Base-by-base conservation (phyloP, 2,329 filamentous ascomycete species). In the Cladosporium sp. region DNA sequence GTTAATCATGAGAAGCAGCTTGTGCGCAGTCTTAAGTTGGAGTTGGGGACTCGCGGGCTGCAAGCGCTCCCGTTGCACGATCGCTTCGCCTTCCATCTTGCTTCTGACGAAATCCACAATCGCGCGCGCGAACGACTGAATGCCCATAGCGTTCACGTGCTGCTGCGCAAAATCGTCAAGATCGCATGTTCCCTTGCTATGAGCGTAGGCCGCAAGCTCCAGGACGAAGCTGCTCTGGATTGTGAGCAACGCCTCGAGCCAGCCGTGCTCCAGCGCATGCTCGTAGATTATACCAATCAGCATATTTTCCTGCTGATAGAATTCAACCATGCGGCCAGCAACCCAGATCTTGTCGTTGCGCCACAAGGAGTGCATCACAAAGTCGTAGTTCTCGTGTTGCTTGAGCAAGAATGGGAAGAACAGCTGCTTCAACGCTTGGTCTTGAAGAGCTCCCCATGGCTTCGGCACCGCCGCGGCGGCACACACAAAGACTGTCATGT, bases 331-430 rank as follows among this genome's bases (percentile, higher is more conserved):
- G 66, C 91, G 88, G 69, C 89, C 87, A 11, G 90, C 89, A 18
- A 98, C 91, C 90, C 93, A 98, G 24, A 90, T 86, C 71, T 89
- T 91, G 75, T 98, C 92, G 75, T 95, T 93, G 71, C 90, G 89
- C 93, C 94, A 98, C 6, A 97, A 81, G 66, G 92, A 93, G 75
- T 97, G 90, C 66, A 99, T 86, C 15, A 97, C 94, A 69, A 97
- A 96, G 70, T 93, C 89, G 76, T 92, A 91, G 65, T 93, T 87
- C 4, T 89, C 85, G 12, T 92, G 88, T 65, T 88, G 86, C 77
- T 93, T 93, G 74, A 89, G 86, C 32, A 97, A 83, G 75, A 96
- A 97, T 12, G 91, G 90, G 61, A 92, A 89, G 72, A 97, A 94
- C 1, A 94, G 82, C 15, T 91, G 90, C 67, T 87, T 89, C 32